Evolutionary conservation across 2,329 filamentous ascomycete species (phyloP).

Genomic region (Colletotrichum sansevieriae): DNA sequence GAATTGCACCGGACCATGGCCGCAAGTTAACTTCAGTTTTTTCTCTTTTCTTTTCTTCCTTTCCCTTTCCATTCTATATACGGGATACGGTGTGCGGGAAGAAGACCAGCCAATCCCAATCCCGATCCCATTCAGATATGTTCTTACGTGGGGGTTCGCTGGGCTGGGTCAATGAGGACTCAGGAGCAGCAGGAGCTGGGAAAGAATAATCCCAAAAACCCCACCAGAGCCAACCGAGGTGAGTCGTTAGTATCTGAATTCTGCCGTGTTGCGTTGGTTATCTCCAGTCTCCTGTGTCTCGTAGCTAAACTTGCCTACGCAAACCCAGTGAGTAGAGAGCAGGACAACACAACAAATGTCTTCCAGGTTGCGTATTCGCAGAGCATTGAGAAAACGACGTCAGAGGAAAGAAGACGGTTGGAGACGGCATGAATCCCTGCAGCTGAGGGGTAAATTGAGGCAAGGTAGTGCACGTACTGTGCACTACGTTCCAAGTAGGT

Average conservation of each 20-base stretch:
- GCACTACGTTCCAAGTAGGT: too few species aligned
- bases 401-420: slow-evolving; percentile 13
- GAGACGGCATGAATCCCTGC: slow-evolving; percentile 20
- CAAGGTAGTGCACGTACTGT: too few species aligned
- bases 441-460: slow-evolving; percentile 27
- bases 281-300: too few species aligned
- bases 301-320: too few species aligned
- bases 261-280: neutral
- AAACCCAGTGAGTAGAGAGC: too few species aligned
- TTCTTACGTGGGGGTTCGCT: slow-evolving; percentile 21
- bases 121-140: slow-evolving; percentile 3
- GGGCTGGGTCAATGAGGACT: neutral
- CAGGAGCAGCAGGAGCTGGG: too few species aligned
- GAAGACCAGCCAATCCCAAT: slow-evolving; percentile 14
- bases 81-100: slow-evolving; percentile 31
- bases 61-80: neutral
- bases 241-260: too few species aligned
- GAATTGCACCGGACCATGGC: slow-evolving; percentile 5
- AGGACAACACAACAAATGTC: too few species aligned
- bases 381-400: slow-evolving; percentile 15
- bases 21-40: neutral
- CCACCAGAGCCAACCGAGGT: neutral
- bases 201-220: neutral
- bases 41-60: too few species aligned
- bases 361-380: neutral